phyloP scores from a whole-genome alignment of 495 filamentous ascomycete species.

The Penicillium silybi region DNA sequence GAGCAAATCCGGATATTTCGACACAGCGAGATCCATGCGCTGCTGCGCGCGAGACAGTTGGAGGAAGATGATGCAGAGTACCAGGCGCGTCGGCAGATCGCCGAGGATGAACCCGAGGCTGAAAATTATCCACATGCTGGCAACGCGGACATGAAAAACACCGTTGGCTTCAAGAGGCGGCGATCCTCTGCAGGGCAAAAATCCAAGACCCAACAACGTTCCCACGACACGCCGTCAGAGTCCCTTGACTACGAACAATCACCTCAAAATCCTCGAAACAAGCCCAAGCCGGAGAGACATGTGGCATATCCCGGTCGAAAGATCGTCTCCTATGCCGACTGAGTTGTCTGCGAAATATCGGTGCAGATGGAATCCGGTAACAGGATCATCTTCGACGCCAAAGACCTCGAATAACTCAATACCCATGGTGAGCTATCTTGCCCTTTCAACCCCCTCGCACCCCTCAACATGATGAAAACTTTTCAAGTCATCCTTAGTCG shows the following conservation, averaged over 20 bases:
- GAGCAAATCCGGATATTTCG: slow-evolving; percentile 88
- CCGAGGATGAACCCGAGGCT: slow-evolving; percentile 14
- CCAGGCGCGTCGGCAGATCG: slow-evolving; percentile 12
- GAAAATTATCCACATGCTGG: not conserved
- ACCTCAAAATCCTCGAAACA: not conserved
- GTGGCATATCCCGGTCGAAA: slow-evolving; percentile 21
- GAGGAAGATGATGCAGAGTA: slow-evolving; percentile 31
- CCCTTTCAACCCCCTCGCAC: not conserved
- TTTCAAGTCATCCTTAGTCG: slow-evolving; percentile 47
- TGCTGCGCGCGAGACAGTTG: slow-evolving; percentile 54
- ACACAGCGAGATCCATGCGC: slow-evolving; percentile 76
- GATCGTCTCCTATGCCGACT: slow-evolving; percentile 42
- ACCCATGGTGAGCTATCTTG: slow-evolving; percentile 4
- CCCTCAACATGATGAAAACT: slow-evolving; percentile 36
- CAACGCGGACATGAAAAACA: not conserved
- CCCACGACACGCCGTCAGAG: not conserved
- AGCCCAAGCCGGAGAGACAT: not conserved
- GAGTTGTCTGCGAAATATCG: slow-evolving; percentile 1
- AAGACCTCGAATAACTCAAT: not conserved
- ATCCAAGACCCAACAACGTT: not conserved
- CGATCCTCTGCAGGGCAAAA: not conserved
- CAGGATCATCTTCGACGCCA: not conserved
- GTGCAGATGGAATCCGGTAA: not conserved
- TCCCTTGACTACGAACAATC: slow-evolving; percentile 18
- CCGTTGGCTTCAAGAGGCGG: not conserved